Conservation (phyloP, 2,329 filamentous ascomycete genomes). For the Cytospora schulzeri region DNA sequence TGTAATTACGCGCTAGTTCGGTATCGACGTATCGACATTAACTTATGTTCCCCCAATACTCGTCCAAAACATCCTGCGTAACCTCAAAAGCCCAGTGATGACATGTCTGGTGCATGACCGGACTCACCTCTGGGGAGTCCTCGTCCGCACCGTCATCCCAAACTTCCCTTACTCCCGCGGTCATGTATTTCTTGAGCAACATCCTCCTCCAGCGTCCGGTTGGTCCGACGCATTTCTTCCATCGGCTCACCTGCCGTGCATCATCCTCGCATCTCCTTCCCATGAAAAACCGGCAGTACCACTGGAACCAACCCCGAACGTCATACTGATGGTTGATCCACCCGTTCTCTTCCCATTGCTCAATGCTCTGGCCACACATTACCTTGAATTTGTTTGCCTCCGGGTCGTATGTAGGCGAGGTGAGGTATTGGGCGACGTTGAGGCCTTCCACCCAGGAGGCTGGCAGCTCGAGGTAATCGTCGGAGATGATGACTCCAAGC, state of each 20-base stretch:
- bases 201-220: constrained; percentile 53
- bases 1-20: neutral
- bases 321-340: constrained; percentile 58
- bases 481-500: constrained; percentile 44
- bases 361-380: constrained; percentile 54
- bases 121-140: constrained; percentile 49
- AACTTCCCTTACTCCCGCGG: constrained; percentile 44
- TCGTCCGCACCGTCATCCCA: constrained; percentile 49
- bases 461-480: constrained; percentile 52
- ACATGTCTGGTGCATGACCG: constrained; percentile 59
- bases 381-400: constrained; percentile 56
- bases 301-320: constrained; percentile 59
- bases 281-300: constrained; percentile 56
- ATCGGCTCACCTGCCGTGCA: constrained; percentile 52
- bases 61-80: constrained; percentile 51
- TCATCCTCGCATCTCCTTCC: constrained; percentile 55
- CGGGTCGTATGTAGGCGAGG: constrained; percentile 44
- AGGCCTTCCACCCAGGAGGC: constrained; percentile 46
- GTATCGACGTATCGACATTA: neutral
- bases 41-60: constrained; percentile 42
- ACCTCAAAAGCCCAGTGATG: constrained; percentile 59
- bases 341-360: constrained; percentile 56
- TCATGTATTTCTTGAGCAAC: constrained; percentile 54
- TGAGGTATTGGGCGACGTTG: constrained; percentile 42
- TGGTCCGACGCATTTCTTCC: constrained; percentile 55